phyloP scores from a whole-genome alignment of 148 eudicot genomes.

The Cornus kousa region DNA sequence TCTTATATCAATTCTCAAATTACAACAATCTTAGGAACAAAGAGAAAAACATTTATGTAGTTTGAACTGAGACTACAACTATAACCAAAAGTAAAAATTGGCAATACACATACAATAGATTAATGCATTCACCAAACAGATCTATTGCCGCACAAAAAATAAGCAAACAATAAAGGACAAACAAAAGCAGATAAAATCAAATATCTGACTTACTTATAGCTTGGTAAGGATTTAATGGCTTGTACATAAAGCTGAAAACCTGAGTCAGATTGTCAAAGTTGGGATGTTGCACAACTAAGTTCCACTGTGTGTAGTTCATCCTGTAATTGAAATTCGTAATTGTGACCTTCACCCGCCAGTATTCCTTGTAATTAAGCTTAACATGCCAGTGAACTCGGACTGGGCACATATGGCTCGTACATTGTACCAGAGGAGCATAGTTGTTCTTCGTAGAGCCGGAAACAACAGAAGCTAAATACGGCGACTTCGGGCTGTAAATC shows the following conservation, averaged over 20 bases:
- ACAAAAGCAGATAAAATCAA: not conserved
- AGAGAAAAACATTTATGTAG: too few relatives aligned
- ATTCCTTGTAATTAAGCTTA: slow-evolving; percentile 49
- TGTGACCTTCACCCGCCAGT: slow-evolving; percentile 55
- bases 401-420: slow-evolving; percentile 63
- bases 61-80: not conserved
- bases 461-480: slow-evolving; percentile 45
- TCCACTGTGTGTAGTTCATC: slow-evolving; percentile 63
- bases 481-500: slow-evolving; percentile 38
- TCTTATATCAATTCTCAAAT: not conserved
- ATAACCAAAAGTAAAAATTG: not conserved
- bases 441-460: slow-evolving; percentile 23
- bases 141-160: not conserved
- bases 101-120: not conserved
- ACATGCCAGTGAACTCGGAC: slow-evolving; percentile 59
- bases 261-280: slow-evolving; percentile 56
- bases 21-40: not conserved
- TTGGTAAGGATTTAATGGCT: slow-evolving; percentile 42
- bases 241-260: slow-evolving; percentile 56
- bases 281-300: slow-evolving; percentile 56
- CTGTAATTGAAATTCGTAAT: slow-evolving; percentile 55
- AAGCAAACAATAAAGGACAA: not conserved
- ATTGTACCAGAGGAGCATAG: slow-evolving; percentile 49
- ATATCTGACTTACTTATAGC: slow-evolving; percentile 40
- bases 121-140: not conserved